These are phyloP conservation scores for Fusarium metavorans DNA, from an alignment of 2,329 filamentous ascomycete genomes.

Conservation along the genomic window DNA sequence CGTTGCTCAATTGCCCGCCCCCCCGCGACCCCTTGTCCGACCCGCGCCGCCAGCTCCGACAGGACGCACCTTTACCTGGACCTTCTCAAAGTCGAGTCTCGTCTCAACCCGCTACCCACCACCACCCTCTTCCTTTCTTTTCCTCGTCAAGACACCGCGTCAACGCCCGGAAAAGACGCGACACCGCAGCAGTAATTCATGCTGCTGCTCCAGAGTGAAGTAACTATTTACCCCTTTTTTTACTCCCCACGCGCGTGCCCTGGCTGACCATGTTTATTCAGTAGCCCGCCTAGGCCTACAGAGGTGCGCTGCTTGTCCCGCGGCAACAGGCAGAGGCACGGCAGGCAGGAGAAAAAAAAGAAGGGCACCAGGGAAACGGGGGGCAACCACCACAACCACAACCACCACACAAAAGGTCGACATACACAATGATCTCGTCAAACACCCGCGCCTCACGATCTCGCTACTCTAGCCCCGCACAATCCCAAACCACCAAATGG, in stretches of 20 bases:
- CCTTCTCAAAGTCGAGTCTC: slow-evolving; percentile 32
- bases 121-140: slow-evolving; percentile 40
- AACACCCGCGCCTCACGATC: slow-evolving; percentile 65
- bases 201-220: slow-evolving; percentile 47
- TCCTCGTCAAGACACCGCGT: slow-evolving; percentile 48
- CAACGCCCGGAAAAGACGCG: slow-evolving; percentile 47
- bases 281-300: slow-evolving; percentile 41
- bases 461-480: slow-evolving; percentile 67
- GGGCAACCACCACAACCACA: slow-evolving; percentile 21
- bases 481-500: slow-evolving; percentile 46
- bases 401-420: slow-evolving; percentile 8
- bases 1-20: slow-evolving; percentile 14
- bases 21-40: slow-evolving; percentile 34
- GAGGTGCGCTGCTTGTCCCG: slow-evolving; percentile 48
- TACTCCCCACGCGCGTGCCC: neutral
- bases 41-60: slow-evolving; percentile 38
- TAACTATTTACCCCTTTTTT: slow-evolving; percentile 31
- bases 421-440: slow-evolving; percentile 54
- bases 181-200: slow-evolving; percentile 49
- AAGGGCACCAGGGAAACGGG: slow-evolving; percentile 25
- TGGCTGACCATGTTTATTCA: slow-evolving; percentile 30
- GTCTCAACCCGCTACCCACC: slow-evolving; percentile 35
- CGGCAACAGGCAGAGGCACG: slow-evolving; percentile 36
- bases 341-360: slow-evolving; percentile 22
- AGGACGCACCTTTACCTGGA: neutral